A percentile compares a stretch with the other conserved stretches of the same genome.
phyloP scores from a whole-genome alignment of 495 filamentous ascomycete genomes.

The Penicillium pancosmium region DNA sequence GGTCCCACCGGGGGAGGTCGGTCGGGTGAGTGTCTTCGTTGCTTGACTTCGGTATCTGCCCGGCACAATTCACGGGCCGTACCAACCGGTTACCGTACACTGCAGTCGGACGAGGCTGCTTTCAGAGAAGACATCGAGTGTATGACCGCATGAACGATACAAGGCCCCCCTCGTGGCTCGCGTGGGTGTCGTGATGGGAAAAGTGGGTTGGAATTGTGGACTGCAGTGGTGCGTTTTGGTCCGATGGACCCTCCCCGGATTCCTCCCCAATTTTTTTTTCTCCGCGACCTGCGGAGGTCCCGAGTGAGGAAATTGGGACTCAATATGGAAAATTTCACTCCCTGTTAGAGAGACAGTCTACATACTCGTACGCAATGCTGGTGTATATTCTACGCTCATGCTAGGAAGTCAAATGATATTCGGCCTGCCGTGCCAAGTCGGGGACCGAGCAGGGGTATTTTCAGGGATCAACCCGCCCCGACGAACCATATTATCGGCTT shows the following conservation, averaged over 20 bases:
- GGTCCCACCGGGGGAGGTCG: conserved; percentile 17
- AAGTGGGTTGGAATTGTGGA: neutral
- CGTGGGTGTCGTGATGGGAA: conserved; percentile 11
- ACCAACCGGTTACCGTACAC: conserved; percentile 6
- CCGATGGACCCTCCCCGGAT: conserved; percentile 23
- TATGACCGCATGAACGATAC: conserved; percentile 18
- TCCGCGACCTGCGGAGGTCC: conserved; percentile 8
- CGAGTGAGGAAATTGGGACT: neutral
- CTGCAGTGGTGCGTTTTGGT: conserved; percentile 4
- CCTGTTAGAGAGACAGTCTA: neutral
- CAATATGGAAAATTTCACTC: too few relatives aligned
- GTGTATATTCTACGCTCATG: neutral
- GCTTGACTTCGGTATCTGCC: conserved; percentile 12
- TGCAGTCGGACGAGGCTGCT: conserved; percentile 10
- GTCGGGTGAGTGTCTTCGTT: neutral
- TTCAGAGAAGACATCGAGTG: conserved; percentile 8
- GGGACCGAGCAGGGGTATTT: conserved; percentile 2
- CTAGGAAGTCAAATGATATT: neutral
- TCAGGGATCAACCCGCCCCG: conserved; percentile 15
- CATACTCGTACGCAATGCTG: neutral
- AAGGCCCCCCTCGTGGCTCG: conserved; percentile 8
- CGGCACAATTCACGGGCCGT: conserved; percentile 12
- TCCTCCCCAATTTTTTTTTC: conserved; percentile 14
- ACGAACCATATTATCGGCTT: conserved; percentile 22
- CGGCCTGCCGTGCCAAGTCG: conserved; percentile 11